Evolutionary conservation across 176 grass and related monocot genomes (phyloP).

Genomic region (Stipa capillata): DNA sequence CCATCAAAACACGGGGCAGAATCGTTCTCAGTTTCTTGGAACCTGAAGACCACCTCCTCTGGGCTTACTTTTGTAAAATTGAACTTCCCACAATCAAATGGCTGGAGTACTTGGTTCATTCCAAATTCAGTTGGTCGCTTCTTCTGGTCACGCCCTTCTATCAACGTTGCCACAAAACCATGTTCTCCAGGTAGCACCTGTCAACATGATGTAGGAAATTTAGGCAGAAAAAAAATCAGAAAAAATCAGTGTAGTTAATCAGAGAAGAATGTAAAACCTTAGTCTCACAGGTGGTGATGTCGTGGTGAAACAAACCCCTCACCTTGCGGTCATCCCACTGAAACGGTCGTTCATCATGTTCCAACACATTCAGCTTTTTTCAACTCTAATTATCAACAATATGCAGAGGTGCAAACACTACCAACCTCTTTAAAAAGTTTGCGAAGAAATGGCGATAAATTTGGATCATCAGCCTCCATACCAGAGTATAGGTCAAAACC

Average conservation of each 20-base stretch:
- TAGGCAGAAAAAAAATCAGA: not conserved
- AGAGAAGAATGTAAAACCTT: slow-evolving; percentile 40
- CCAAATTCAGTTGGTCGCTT: slow-evolving; percentile 82
- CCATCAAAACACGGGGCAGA: slow-evolving; percentile 16
- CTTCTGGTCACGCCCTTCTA: slow-evolving; percentile 85
- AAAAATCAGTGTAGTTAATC: not conserved
- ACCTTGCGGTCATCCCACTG: slow-evolving; percentile 62
- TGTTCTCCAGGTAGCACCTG: slow-evolving; percentile 60
- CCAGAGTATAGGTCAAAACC: not conserved
- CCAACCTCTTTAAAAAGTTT: slow-evolving; percentile 68
- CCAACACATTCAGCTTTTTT: not conserved
- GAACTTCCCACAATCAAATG: slow-evolving; percentile 55
- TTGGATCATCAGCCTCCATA: not conserved
- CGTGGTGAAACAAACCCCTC: slow-evolving; percentile 72
- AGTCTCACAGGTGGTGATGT: slow-evolving; percentile 45
- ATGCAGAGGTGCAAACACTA: not conserved
- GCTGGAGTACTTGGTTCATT: slow-evolving; percentile 63
- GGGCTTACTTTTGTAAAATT: slow-evolving; percentile 52
- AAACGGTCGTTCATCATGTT: not conserved
- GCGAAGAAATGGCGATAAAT: slow-evolving; percentile 37
- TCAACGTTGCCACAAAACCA: slow-evolving; percentile 52
- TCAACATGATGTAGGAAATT: not conserved
- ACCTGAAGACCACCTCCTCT: slow-evolving; percentile 47
- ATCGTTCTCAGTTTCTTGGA: slow-evolving; percentile 28
- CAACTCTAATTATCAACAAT: not conserved